phyloP scores from a whole-genome alignment of 768 basidiomycete genomes.

The Solioccasus polychromus region DNA sequence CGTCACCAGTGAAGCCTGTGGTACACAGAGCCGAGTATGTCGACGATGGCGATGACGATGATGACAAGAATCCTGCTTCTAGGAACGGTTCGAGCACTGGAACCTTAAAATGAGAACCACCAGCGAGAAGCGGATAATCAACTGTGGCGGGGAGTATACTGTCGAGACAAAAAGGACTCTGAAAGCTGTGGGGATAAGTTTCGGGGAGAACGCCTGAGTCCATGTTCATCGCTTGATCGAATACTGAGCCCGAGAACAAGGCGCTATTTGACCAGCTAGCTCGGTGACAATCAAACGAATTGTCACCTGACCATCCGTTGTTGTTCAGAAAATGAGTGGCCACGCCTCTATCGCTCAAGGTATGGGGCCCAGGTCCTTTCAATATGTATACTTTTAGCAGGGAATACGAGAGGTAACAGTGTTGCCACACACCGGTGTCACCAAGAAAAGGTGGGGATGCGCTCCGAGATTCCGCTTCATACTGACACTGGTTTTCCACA shows the following conservation, averaged over 20 bases:
- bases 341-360: not conserved
- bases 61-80: conserved; percentile 12
- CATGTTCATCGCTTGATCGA: conserved; percentile 4
- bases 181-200: conserved; percentile 3
- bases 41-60: conserved; percentile 25
- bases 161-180: conserved; percentile 5
- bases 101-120: conserved; percentile 8
- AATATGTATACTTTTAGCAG: conserved; percentile 3
- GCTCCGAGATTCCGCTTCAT: conserved; percentile 4
- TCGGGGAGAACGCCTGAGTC: conserved; percentile 1
- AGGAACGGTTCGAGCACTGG: conserved; percentile 14
- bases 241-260: not conserved
- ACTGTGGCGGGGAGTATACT: not conserved
- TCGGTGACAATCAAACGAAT: conserved; percentile 4
- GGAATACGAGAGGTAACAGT: not conserved
- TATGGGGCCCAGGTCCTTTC: conserved; percentile 11
- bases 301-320: conserved; percentile 4
- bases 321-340: conserved; percentile 1
- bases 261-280: conserved; percentile 3
- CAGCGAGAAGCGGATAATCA: conserved; percentile 7
- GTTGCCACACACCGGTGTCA: conserved; percentile 19
- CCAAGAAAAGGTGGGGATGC: conserved; percentile 4
- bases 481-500: not conserved
- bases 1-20: conserved; percentile 6
- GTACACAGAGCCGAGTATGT: conserved; percentile 17